Conservation (phyloP, 768 basidiomycete genomes). For the Suillus plorans region DNA sequence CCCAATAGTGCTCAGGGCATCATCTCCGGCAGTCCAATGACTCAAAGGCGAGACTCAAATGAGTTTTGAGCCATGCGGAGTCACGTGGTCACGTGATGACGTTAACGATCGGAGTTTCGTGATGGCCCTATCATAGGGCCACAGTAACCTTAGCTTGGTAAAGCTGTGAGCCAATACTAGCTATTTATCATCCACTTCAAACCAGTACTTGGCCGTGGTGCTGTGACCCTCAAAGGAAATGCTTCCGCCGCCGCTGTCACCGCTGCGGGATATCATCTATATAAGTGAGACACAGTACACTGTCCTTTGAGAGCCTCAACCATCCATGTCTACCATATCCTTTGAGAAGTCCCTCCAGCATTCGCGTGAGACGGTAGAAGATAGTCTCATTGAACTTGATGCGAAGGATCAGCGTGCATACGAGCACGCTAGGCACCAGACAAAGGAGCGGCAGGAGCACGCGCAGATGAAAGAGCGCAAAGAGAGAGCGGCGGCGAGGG, state of each 20-base stretch:
- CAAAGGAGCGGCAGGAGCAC: constrained; percentile 32
- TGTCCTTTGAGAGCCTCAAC: neutral
- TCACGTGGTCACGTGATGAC: neutral
- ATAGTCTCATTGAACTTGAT: constrained; percentile 16
- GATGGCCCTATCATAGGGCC: neutral
- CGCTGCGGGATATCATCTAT: constrained; percentile 23
- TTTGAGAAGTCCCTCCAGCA: constrained; percentile 19
- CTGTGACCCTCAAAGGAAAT: neutral
- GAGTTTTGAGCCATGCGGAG: too few relatives aligned
- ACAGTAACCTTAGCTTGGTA: constrained; percentile 9
- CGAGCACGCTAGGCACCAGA: constrained; percentile 33
- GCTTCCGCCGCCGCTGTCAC: constrained; percentile 1
- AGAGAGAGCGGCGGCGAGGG: constrained; percentile 21
- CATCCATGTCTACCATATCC: constrained; percentile 30
- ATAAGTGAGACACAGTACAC: constrained; percentile 23
- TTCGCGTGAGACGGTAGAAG: constrained; percentile 18
- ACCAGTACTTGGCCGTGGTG: neutral
- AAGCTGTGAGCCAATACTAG: constrained; percentile 8
- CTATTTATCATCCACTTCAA: neutral
- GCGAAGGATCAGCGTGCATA: constrained; percentile 32
- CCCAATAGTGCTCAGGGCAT: too few relatives aligned
- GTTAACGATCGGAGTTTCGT: neutral
- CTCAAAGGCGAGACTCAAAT: too few relatives aligned
- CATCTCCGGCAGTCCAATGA: too few relatives aligned
- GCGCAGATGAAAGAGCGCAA: constrained; percentile 31